Base-by-base conservation (phyloP, 1,139 yeast species). In the Pichia sp. region DNA sequence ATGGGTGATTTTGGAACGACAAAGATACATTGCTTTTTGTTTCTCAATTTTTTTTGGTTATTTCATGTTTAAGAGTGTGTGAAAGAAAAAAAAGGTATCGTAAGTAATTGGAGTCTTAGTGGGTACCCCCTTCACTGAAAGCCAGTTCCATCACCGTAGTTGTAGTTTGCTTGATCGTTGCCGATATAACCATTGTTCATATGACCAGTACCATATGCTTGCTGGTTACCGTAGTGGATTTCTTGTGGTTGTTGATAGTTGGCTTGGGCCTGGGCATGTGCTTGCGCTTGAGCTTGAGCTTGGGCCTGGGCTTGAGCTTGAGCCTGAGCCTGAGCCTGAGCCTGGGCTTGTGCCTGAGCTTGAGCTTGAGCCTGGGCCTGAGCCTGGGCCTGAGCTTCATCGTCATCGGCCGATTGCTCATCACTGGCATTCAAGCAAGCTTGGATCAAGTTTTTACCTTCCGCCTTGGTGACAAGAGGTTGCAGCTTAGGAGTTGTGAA, bases 401-500 rank as follows among this genome's bases (percentile, higher is more conserved):
- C 83, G 57, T 82, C 87, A 47, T 82, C 89, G 45, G 80, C 81
- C 55, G 77, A 76, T 57, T 82, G 87, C 61, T 85, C 92, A 66
- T 87, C 93, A 26, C 97, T 97, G 6, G 98, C 97, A 70, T 93
- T 93, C 67, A 93, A 78, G 72, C 99, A 93, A 13, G 97, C 96
- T 76, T 93, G 98, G 68, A 93, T 93, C 67, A 93, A 80, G 71
- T 90, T 90, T 72, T 93, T 92, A 62, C 99, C 99, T 74, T 93
- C 99, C 47, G 95, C 86, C 72, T 93, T 92, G 41, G 98, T 93
- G 54, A 93, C 99, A 64, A 93, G 81, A 13, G 99, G 99, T 72
- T 95, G 99, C 67, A 93, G 82, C 72, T 93, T 93, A 55, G 99
- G 99, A 8, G 99, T 95, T 53, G 98, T 92, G 71, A 93, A 93